Conservation (phyloP, 2,329 filamentous ascomycete species). For the Echinosphaeria canescens region DNA sequence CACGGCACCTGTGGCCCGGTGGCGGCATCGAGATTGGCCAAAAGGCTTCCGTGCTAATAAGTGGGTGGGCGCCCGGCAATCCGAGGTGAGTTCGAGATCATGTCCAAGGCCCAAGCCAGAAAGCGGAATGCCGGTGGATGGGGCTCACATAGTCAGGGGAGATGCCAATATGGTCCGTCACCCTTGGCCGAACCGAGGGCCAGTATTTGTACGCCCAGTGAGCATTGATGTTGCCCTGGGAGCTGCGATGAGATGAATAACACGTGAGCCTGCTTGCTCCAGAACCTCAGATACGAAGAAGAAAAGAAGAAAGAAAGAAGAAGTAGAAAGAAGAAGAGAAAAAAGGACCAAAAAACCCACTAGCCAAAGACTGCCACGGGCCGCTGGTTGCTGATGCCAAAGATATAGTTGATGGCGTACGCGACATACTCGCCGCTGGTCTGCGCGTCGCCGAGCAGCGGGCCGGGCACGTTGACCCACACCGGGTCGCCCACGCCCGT, state of each 20-base stretch:
- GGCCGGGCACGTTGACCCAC: conserved; percentile 30
- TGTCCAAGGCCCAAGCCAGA: conserved; percentile 2
- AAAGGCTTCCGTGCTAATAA: too few relatives aligned
- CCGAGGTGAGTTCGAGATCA: conserved; percentile 3
- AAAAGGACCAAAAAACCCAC: too few relatives aligned
- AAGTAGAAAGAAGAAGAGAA: too few relatives aligned
- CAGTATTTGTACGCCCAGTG: conserved; percentile 38
- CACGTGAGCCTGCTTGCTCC: too few relatives aligned
- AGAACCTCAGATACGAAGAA: too few relatives aligned
- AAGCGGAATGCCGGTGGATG: conserved; percentile 4
- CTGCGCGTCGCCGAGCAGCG: conserved; percentile 23
- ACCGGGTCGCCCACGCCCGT: conserved; percentile 22
- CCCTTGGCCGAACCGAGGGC: conserved; percentile 20
- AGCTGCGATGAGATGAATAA: too few relatives aligned
- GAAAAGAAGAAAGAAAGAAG: too few relatives aligned
- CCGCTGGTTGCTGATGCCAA: conserved; percentile 12
- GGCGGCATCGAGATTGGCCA: too few relatives aligned
- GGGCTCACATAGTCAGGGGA: conserved; percentile 22
- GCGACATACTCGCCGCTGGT: conserved; percentile 29
- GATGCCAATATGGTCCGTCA: conserved; percentile 27
- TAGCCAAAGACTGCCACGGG: conserved; percentile 24
- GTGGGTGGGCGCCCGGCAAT: too few relatives aligned
- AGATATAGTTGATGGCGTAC: conserved; percentile 35
- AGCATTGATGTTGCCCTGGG: conserved; percentile 28
- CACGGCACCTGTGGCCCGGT: too few relatives aligned